phyloP scores from a whole-genome alignment of 2,329 filamentous ascomycete genomes.

The Aspergillus nomiae region DNA sequence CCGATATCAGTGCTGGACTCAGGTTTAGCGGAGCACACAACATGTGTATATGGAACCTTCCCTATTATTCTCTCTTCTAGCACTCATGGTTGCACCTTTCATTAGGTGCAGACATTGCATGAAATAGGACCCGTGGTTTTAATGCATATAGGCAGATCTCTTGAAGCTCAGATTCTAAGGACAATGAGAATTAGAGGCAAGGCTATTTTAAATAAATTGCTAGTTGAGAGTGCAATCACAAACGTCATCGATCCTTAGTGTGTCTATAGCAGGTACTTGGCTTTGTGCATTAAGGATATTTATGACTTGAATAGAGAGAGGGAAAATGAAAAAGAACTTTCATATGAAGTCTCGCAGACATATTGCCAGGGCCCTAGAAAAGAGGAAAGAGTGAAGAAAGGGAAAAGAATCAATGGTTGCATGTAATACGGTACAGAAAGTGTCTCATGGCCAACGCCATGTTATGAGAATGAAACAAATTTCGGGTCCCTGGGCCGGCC shows the following conservation, averaged over 20 bases:
- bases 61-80: background rate
- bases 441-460: background rate
- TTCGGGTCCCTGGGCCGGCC: conserved; percentile 88
- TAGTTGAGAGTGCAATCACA: background rate
- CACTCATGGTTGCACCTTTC: background rate
- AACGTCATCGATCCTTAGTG: background rate
- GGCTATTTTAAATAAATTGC: background rate
- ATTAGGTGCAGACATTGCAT: background rate
- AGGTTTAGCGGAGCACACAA: background rate
- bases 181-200: background rate
- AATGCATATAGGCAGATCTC: background rate
- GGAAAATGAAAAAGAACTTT: background rate
- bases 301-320: background rate
- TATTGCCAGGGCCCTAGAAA: background rate
- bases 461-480: conserved; percentile 85
- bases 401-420: background rate
- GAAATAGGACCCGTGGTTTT: background rate
- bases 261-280: background rate
- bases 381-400: background rate
- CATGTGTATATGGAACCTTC: background rate
- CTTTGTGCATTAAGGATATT: background rate
- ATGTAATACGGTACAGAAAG: conserved; percentile 9
- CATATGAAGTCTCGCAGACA: background rate
- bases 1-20: background rate
- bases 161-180: background rate